phyloP scores from a whole-genome alignment of 2,329 filamentous ascomycete species.

The Alternaria burnsii region DNA sequence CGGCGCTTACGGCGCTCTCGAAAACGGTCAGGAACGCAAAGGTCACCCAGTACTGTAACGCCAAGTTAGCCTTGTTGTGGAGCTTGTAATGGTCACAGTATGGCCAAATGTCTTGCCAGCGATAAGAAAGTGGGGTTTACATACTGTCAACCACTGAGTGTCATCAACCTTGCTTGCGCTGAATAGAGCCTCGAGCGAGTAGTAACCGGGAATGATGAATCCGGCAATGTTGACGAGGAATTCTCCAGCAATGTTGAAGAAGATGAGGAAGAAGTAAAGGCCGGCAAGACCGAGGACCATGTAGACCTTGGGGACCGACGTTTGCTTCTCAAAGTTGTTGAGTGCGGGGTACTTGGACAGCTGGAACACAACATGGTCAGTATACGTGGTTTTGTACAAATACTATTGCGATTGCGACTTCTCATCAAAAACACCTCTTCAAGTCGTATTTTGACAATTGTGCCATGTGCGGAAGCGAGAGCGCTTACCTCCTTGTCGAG shows the following conservation, averaged over 20 bases:
- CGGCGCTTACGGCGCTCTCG: constrained; percentile 83
- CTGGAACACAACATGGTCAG: constrained; percentile 57
- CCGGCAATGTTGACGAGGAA: constrained; percentile 87
- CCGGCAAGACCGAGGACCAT: constrained; percentile 77
- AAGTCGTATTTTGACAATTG: constrained; percentile 18
- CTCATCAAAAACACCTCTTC: neutral
- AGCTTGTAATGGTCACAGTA: neutral
- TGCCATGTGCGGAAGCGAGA: constrained; percentile 17
- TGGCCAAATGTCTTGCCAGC: constrained; percentile 5
- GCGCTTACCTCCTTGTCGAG: constrained; percentile 81
- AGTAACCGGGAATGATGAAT: constrained; percentile 84
- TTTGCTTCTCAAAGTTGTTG: constrained; percentile 86
- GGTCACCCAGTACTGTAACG: constrained; percentile 79
- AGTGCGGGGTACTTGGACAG: constrained; percentile 85
- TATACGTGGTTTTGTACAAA: constrained; percentile 8
- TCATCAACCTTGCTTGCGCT: constrained; percentile 75
- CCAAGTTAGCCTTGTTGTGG: constrained; percentile 23
- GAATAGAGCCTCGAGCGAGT: constrained; percentile 82
- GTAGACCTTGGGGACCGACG: constrained; percentile 84
- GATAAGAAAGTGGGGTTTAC: constrained; percentile 23
- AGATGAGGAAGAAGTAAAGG: constrained; percentile 89
- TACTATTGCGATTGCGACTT: neutral
- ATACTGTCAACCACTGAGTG: constrained; percentile 76
- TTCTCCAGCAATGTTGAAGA: constrained; percentile 91
- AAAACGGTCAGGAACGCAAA: constrained; percentile 84